Conservation (phyloP, 768 basidiomycete species). For the Naganishia kalamii region DNA sequence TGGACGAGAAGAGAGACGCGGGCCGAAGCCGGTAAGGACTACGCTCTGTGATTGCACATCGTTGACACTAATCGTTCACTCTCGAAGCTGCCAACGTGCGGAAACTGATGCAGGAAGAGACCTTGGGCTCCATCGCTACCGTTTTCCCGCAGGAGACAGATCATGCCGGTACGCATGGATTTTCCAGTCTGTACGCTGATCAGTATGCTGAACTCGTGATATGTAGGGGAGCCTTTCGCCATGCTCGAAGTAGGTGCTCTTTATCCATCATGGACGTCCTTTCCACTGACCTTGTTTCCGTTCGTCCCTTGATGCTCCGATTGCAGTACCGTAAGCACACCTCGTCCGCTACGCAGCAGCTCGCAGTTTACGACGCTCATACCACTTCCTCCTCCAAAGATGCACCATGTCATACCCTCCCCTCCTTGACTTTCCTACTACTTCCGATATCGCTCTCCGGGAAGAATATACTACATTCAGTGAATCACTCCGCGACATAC, state of each 20-base stretch:
- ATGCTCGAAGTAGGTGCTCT: constrained; percentile 37
- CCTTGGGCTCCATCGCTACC: constrained; percentile 40
- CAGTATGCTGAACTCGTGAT: neutral
- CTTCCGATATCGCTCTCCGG: constrained; percentile 40
- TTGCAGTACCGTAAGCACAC: constrained; percentile 22
- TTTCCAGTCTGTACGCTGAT: neutral
- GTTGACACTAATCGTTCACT: neutral
- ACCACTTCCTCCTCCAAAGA: constrained; percentile 10
- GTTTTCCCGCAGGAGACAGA: constrained; percentile 29
- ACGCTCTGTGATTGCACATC: neutral
- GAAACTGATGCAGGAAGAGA: constrained; percentile 27
- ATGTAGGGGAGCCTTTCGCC: constrained; percentile 37
- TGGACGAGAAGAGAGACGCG: constrained; percentile 2
- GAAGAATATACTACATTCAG: constrained; percentile 33
- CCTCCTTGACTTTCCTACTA: constrained; percentile 38
- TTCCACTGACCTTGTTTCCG: neutral
- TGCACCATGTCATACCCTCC: constrained; percentile 39
- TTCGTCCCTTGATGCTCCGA: neutral
- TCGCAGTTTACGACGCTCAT: neutral
- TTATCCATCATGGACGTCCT: neutral
- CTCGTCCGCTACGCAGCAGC: neutral
- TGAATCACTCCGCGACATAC: constrained; percentile 33
- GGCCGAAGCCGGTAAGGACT: neutral
- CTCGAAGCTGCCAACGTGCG: constrained; percentile 26
- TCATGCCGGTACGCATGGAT: constrained; percentile 28